These are phyloP conservation scores for Erucastrum elatum DNA, from an alignment of 345 rosid genomes.

Conservation along the genomic window DNA sequence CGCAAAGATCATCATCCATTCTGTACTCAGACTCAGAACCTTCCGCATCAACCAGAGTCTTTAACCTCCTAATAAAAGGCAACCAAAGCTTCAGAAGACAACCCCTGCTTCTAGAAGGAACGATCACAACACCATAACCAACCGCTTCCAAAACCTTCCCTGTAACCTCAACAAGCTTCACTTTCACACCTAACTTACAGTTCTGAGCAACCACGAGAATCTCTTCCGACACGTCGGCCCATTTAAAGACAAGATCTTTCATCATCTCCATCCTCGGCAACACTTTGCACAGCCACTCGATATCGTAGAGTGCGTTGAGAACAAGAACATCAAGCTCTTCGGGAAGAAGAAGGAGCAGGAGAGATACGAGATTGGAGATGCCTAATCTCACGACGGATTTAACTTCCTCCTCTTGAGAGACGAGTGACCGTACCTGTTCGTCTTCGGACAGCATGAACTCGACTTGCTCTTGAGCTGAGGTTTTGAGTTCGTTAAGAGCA, in stretches of 20 bases:
- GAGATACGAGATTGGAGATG: conserved; percentile 52
- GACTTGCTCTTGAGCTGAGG: conserved; percentile 86
- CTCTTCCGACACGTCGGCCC: conserved; percentile 59
- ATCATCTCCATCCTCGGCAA: conserved; percentile 70
- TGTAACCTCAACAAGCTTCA: conserved; percentile 71
- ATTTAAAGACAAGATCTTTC: conserved; percentile 78
- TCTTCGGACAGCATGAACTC: conserved; percentile 85
- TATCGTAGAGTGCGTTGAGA: conserved; percentile 51
- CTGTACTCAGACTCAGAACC: conserved; percentile 50
- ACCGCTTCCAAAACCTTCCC: conserved; percentile 89
- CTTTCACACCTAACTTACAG: conserved; percentile 67
- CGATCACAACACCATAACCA: conserved; percentile 83
- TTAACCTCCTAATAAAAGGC: conserved; percentile 77
- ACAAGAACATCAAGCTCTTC: conserved; percentile 51
- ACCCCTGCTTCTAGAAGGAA: conserved; percentile 54
- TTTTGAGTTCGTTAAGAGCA: conserved; percentile 66
- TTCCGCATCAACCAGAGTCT: conserved; percentile 63
- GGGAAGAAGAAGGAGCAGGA: conserved; percentile 8
- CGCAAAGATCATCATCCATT: conserved; percentile 84
- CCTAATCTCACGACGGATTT: conserved; percentile 60
- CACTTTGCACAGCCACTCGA: conserved; percentile 82
- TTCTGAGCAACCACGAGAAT: conserved; percentile 57
- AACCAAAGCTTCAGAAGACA: conserved; percentile 73
- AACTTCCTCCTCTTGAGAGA: conserved; percentile 69
- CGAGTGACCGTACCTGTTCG: conserved; percentile 56